Base-by-base conservation (phyloP, 495 filamentous ascomycete species). In the Neurospora cerealis region DNA sequence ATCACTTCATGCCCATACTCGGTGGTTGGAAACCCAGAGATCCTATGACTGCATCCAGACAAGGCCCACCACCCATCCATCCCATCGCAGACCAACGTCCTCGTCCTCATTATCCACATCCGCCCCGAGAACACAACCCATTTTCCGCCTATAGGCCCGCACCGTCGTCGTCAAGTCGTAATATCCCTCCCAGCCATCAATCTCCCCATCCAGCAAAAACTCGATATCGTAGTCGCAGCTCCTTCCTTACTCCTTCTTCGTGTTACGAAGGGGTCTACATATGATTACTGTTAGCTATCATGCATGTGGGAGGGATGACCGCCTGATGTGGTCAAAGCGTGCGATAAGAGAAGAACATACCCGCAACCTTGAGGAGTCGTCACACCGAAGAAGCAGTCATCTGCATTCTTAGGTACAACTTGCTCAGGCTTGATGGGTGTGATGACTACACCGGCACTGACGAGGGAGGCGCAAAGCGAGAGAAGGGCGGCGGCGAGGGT, bases 321-420 rank as follows among this genome's bases (percentile, higher is more conserved):
- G 38, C 38, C 38, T 39, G 2, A 39, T 39, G 38, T 39, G 38
- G 32, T 11, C 38, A 39, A 39, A 39, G 38, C 38, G 38, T 39
- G 38, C 10, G 38, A 39, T 39, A 39, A 11, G n/a, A 41, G 62
- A 37, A 39, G 69, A 37, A 83, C 84, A 74, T 71, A 87, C 85
- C 79, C 84, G 82, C 85, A 87, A 46, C 85, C 84, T 72, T 78
- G 77, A 28, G 84, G 85, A 15, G 85, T 86, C 0, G 80, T 80
- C n/a, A 85, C 79, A 69, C 85, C 85, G 74, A 85, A 85, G 79
- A 82, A 85, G 75, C 85, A 87, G 75, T 87, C 85, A 32, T 80
- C 84, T 24, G 71, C 21, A 7, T 75, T 70, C 73, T 79, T 83
- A 54, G 78, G 74, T 13, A 87, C 81, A 72, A 87, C 78, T 80